Evolutionary conservation across 1,284 basidiomycete genomes (phyloP).

Genomic region (Neonothopanus nambi): DNA sequence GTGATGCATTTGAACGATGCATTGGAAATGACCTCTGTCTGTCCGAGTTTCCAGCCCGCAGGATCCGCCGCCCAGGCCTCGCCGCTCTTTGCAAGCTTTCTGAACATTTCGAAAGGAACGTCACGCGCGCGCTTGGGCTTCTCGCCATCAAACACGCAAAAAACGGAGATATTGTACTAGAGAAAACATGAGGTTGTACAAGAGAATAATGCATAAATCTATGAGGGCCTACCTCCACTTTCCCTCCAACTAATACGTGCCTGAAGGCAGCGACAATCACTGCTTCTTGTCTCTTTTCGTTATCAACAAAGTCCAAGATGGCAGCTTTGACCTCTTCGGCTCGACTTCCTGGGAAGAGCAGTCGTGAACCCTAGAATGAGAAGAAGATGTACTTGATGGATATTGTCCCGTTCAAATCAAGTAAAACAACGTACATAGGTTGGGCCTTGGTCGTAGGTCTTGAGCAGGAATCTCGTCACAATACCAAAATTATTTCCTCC

Average conservation of each 20-base stretch:
- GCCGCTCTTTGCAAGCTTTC: neutral
- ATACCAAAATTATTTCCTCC: constrained; percentile 26
- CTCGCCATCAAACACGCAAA: constrained; percentile 5
- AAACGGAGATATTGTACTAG: constrained; percentile 9
- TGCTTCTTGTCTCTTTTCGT: constrained; percentile 13
- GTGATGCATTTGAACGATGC: neutral
- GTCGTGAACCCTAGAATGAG: constrained; percentile 3
- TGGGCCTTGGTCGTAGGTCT: too few relatives aligned
- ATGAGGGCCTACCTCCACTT: neutral
- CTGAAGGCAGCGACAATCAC: constrained; percentile 19
- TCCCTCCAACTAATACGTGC: constrained; percentile 4
- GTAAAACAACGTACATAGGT: too few relatives aligned
- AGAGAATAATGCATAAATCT: neutral
- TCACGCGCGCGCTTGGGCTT: neutral
- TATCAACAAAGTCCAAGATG: constrained; percentile 9
- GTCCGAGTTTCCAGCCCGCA: constrained; percentile 9
- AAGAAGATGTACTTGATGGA: too few relatives aligned
- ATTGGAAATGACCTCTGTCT: too few relatives aligned
- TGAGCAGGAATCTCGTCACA: too few relatives aligned
- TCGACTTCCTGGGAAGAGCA: neutral
- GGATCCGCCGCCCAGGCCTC: constrained; percentile 3
- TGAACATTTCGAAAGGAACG: neutral
- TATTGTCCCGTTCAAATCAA: too few relatives aligned
- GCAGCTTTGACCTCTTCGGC: constrained; percentile 15
- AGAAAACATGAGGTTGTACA: constrained; percentile 2